A percentile compares a stretch with the other conserved stretches of the same genome.
Conservation (phyloP, 352 stramenopile species). For the Aphanomyces invadans region DNA sequence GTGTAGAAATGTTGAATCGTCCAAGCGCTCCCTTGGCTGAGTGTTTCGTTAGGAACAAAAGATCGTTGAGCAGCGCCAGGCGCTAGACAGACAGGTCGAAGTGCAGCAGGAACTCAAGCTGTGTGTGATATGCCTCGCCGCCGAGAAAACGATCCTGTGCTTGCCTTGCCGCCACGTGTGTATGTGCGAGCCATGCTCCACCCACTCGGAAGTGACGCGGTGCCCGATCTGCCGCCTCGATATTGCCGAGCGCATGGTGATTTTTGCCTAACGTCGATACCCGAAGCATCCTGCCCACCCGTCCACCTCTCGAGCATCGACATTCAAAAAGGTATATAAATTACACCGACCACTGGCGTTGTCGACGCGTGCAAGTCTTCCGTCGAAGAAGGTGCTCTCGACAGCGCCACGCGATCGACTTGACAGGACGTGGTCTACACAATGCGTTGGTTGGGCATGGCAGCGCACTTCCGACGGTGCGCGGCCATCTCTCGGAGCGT, state of each 20-base stretch:
- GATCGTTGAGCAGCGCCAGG: slow-evolving; percentile 64
- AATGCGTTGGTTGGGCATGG: too few species aligned
- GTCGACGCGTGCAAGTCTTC: too few species aligned
- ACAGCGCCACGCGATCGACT: too few species aligned
- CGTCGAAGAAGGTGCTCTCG: background rate
- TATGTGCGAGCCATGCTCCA: slow-evolving; percentile 63
- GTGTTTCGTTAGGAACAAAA: slow-evolving; percentile 53
- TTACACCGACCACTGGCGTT: too few species aligned
- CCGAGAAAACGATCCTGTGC: slow-evolving; percentile 79
- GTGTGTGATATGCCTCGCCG: slow-evolving; percentile 75
- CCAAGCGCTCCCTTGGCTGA: background rate
- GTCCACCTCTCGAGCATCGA: too few species aligned
- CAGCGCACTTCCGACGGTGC: background rate
- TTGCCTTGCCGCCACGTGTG: slow-evolving; percentile 76
- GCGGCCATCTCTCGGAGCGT: too few species aligned
- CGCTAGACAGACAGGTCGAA: slow-evolving; percentile 62
- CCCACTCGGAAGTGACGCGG: slow-evolving; percentile 59
- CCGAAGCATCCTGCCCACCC: too few species aligned
- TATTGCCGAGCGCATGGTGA: slow-evolving; percentile 75
- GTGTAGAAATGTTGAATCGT: background rate
- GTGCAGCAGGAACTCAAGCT: slow-evolving; percentile 79
- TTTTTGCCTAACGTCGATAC: slow-evolving; percentile 82
- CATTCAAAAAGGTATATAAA: background rate
- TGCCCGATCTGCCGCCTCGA: slow-evolving; percentile 78
- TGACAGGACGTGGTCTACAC: too few species aligned